Percentiles rank a stretch among this genome's conserved stretches.
Evolutionary conservation across 2,329 filamentous ascomycete species (phyloP).

Genomic region (Aspergillus melleus): DNA sequence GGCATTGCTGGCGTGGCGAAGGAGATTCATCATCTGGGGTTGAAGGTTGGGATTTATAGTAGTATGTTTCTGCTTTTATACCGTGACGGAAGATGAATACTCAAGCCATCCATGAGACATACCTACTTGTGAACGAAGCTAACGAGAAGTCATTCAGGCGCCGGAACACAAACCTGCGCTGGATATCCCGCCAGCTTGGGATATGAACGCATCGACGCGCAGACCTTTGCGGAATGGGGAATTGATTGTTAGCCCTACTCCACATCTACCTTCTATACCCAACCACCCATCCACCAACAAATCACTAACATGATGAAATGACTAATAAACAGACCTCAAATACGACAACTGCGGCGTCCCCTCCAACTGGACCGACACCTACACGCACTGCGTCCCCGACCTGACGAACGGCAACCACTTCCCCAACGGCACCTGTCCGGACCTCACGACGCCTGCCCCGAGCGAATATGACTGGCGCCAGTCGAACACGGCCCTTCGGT

Average conservation of each 20-base stretch:
- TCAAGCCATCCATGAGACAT: too few species aligned
- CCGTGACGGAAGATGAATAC: too few species aligned
- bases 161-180: constrained; percentile 51
- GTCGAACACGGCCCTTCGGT: constrained; percentile 51
- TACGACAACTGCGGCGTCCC: constrained; percentile 58
- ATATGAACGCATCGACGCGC: constrained; percentile 59
- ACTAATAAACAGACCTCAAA: constrained; percentile 49
- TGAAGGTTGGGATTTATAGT: constrained; percentile 66
- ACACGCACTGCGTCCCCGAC: constrained; percentile 44
- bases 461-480: constrained; percentile 52
- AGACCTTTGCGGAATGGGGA: constrained; percentile 59
- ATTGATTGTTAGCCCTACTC: constrained; percentile 47
- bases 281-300: neutral
- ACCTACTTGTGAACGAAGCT: too few species aligned
- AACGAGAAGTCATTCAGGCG: constrained; percentile 20
- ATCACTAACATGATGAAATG: neutral
- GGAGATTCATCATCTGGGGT: constrained; percentile 55
- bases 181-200: constrained; percentile 59
- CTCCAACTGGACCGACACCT: constrained; percentile 39
- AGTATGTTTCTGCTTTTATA: constrained; percentile 28
- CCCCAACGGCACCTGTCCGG: constrained; percentile 45
- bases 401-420: constrained; percentile 31
- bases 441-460: constrained; percentile 39
- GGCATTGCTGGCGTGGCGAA: constrained; percentile 58
- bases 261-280: neutral